A percentile compares a stretch with the other conserved stretches of the same genome.
phyloP scores from a whole-genome alignment of 805 yeast genomes.

The Jamesozyma gamospora region DNA sequence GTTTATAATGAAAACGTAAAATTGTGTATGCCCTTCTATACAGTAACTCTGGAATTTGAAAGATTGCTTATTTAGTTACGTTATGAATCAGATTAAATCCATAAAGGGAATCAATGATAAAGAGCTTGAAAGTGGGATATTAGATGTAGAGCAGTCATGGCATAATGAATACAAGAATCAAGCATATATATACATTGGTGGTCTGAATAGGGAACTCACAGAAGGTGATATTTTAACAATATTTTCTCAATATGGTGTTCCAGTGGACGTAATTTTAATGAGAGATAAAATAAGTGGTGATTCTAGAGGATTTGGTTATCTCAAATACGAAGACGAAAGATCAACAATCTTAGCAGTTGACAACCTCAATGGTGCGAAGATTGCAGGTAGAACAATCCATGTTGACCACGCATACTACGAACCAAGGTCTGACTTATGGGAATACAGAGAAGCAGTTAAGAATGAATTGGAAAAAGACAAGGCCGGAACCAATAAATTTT shows the following conservation, averaged over 20 bases:
- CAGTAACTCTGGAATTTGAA: too few species aligned
- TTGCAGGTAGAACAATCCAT: conserved; percentile 42
- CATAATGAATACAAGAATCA: conserved; percentile 74
- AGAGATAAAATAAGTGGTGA: conserved; percentile 58
- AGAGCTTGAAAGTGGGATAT: conserved; percentile 54
- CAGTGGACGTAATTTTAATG: conserved; percentile 60
- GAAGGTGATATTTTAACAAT: conserved; percentile 70
- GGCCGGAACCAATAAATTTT: background rate
- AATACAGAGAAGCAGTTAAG: conserved; percentile 34
- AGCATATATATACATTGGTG: conserved; percentile 70
- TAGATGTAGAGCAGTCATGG: conserved; percentile 65
- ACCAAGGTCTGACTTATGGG: conserved; percentile 42
- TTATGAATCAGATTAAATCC: conserved; percentile 19
- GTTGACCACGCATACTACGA: conserved; percentile 68
- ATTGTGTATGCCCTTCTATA: too few species aligned
- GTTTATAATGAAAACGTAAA: too few species aligned
- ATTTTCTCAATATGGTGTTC: conserved; percentile 85
- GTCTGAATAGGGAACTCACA: conserved; percentile 49
- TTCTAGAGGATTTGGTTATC: conserved; percentile 66
- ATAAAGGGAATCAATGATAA: conserved; percentile 51
- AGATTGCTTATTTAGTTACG: background rate
- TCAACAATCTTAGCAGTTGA: conserved; percentile 82
- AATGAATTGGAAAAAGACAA: conserved; percentile 27
- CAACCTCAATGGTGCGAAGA: conserved; percentile 60
- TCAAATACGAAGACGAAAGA: conserved; percentile 73